Percentiles rank a stretch among this genome's conserved stretches.
These are phyloP conservation scores for Tympanopsis confertula DNA, from an alignment of 2,329 filamentous ascomycete species.

Conservation along the genomic window DNA sequence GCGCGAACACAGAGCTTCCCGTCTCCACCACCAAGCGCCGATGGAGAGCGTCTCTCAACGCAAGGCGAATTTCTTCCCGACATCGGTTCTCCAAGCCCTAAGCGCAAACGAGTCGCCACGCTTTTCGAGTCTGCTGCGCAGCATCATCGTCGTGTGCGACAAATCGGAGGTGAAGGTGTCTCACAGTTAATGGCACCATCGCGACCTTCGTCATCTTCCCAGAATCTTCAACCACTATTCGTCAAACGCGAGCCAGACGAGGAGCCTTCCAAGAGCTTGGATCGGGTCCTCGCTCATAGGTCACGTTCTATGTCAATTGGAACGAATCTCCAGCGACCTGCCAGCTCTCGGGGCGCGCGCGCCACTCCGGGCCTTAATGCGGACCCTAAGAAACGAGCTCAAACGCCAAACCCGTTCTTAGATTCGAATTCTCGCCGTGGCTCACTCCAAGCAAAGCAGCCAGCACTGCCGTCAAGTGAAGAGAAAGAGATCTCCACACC, in stretches of 20 bases:
- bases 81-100: constrained; percentile 22
- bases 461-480: background rate
- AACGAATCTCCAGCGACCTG: background rate
- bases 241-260: constrained; percentile 13
- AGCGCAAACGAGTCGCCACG: constrained; percentile 25
- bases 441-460: background rate
- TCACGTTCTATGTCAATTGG: background rate
- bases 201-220: constrained; percentile 10
- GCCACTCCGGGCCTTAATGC: too few relatives aligned
- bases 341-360: too few relatives aligned
- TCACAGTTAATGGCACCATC: constrained; percentile 22
- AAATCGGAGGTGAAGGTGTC: constrained; percentile 23
- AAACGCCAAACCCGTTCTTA: background rate
- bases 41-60: constrained; percentile 3
- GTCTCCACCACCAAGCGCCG: background rate
- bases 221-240: constrained; percentile 15
- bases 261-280: background rate
- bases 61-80: constrained; percentile 22
- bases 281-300: background rate
- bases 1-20: background rate
- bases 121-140: constrained; percentile 25
- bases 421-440: background rate
- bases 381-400: too few relatives aligned
- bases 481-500: background rate
- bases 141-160: constrained; percentile 23